A percentile compares a stretch with the other conserved stretches of the same genome.
These are phyloP conservation scores for Penicillium fimorum DNA, from an alignment of 495 filamentous ascomycete species.

Conservation along the genomic window DNA sequence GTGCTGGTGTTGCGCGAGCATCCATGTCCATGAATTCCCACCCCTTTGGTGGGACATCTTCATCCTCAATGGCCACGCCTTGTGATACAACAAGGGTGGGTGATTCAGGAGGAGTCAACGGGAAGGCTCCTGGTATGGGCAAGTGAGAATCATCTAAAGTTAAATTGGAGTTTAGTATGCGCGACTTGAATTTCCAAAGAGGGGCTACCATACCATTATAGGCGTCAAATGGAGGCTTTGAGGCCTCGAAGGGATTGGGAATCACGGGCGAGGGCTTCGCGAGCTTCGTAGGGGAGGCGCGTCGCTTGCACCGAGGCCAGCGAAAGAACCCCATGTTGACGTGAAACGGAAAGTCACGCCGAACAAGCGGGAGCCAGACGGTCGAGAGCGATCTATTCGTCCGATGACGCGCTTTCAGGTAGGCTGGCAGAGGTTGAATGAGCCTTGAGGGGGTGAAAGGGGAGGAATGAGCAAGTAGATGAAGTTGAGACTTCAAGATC, in stretches of 20 bases:
- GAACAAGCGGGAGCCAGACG: not conserved
- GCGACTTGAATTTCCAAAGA: not conserved
- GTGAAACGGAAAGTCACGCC: not conserved
- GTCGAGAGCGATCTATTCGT: slow-evolving; percentile 6
- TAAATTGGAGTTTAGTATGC: not conserved
- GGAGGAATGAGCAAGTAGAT: not conserved
- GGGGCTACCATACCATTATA: not conserved
- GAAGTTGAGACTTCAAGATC: not conserved
- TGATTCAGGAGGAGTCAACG: slow-evolving; percentile 18
- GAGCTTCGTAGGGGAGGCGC: not conserved
- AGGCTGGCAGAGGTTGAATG: not conserved
- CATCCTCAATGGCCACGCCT: slow-evolving; percentile 1
- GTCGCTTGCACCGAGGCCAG: slow-evolving; percentile 8
- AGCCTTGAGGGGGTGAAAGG: not conserved
- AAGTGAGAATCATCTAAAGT: slow-evolving; percentile 4
- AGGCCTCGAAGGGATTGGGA: not conserved
- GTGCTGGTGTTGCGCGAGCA: slow-evolving; percentile 8
- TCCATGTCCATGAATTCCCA: slow-evolving; percentile 17
- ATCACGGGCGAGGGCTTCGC: not conserved
- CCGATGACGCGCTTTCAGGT: slow-evolving; percentile 10
- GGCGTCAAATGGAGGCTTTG: not conserved
- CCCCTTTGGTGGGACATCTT: slow-evolving; percentile 5
- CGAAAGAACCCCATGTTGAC: slow-evolving; percentile 11
- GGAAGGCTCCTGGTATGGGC: slow-evolving; percentile 25
- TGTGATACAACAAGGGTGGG: slow-evolving; percentile 15